Evolutionary conservation across 768 basidiomycete genomes (phyloP).

Genomic region (Gymnopilus dilepis): DNA sequence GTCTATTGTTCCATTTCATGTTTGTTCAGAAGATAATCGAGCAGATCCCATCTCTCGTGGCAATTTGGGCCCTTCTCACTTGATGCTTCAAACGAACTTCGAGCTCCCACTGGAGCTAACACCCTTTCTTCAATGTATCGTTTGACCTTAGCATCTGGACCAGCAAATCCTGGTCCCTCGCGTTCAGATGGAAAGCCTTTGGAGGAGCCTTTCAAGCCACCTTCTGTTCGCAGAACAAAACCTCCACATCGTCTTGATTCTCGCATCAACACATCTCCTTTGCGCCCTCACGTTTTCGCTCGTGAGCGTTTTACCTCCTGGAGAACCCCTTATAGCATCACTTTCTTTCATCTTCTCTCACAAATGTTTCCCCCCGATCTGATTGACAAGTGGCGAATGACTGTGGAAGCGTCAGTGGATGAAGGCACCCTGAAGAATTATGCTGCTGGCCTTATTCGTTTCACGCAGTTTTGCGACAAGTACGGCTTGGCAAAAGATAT

Average conservation of each 20-base stretch:
- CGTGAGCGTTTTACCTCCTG: slow-evolving; percentile 12
- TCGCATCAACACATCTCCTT: background rate
- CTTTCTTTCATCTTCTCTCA: background rate
- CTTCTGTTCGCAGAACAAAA: background rate
- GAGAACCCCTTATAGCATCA: slow-evolving; percentile 9
- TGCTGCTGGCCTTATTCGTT: slow-evolving; percentile 38
- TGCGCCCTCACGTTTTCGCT: slow-evolving; percentile 19
- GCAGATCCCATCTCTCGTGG: slow-evolving; percentile 36
- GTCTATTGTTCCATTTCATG: slow-evolving; percentile 22
- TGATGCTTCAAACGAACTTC: slow-evolving; percentile 6
- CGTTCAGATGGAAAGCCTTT: background rate
- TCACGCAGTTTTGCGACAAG: slow-evolving; percentile 43
- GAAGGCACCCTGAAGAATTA: slow-evolving; percentile 32
- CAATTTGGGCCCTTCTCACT: slow-evolving; percentile 11
- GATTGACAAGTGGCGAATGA: background rate
- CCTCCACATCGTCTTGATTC: background rate
- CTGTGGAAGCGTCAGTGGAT: too few relatives aligned
- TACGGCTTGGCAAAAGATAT: slow-evolving; percentile 29
- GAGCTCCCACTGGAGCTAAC: slow-evolving; percentile 23
- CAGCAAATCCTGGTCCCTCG: too few relatives aligned
- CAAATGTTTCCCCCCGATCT: slow-evolving; percentile 1
- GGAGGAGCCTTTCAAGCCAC: background rate
- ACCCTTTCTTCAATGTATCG: slow-evolving; percentile 17
- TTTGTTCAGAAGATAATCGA: slow-evolving; percentile 31
- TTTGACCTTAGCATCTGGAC: background rate